Conservation (phyloP, 2,329 filamentous ascomycete genomes). For the Talaromyces sp. region DNA sequence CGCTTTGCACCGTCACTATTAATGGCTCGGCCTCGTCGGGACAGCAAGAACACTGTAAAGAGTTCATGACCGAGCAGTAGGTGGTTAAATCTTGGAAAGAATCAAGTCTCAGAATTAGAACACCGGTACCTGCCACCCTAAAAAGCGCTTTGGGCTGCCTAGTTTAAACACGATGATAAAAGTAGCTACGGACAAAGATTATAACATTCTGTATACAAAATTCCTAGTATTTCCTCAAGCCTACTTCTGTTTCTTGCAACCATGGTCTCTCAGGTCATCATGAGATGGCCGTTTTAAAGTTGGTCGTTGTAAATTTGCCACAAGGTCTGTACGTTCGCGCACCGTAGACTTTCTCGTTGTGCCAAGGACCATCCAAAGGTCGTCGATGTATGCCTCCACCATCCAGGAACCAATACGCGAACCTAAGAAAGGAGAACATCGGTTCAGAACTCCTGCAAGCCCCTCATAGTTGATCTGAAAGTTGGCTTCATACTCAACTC, state of each 20-base stretch:
- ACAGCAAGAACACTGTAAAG: background rate
- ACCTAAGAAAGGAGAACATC: background rate
- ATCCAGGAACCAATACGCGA: background rate
- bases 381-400: background rate
- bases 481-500: background rate
- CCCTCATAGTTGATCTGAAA: background rate
- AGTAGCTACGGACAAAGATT: background rate
- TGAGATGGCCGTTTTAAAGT: background rate
- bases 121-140: background rate
- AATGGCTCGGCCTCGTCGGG: background rate
- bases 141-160: background rate
- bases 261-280: background rate
- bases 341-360: background rate
- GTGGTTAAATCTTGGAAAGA: background rate
- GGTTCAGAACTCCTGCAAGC: background rate
- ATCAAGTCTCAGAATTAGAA: background rate
- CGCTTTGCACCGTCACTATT: background rate
- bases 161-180: background rate
- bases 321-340: background rate
- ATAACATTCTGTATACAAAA: background rate
- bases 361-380: background rate
- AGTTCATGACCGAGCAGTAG: background rate
- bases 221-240: background rate
- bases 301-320: background rate
- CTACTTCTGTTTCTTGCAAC: background rate